Percentiles rank a stretch among this genome's conserved stretches.
Conservation (phyloP, 139 green algal species). For the Bryopsis sp. region DNA sequence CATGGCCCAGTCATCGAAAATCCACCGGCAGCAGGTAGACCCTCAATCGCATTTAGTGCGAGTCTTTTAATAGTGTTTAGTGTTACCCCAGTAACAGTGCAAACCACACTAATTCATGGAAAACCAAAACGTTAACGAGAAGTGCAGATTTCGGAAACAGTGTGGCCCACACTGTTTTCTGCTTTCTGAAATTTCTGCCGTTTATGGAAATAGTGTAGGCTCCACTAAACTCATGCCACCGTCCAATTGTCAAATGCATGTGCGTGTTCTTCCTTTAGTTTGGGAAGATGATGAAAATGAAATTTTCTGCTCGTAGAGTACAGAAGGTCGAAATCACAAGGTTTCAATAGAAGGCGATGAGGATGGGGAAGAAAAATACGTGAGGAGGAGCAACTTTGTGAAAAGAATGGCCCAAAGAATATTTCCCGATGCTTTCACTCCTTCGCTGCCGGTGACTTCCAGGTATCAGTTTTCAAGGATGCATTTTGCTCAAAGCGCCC, state of each 20-base stretch:
- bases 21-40: too few species aligned
- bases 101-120: too few species aligned
- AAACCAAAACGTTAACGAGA: too few species aligned
- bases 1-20: too few species aligned
- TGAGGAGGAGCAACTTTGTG: background rate
- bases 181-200: background rate
- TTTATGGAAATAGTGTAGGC: background rate
- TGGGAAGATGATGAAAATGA: background rate
- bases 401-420: conserved; percentile 18
- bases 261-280: background rate
- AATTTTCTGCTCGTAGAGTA: background rate
- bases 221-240: background rate
- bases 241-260: background rate
- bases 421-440: conserved; percentile 10
- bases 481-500: too few species aligned
- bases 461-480: too few species aligned
- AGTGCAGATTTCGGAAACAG: too few species aligned
- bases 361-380: conserved; percentile 18
- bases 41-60: too few species aligned
- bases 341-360: conserved; percentile 8
- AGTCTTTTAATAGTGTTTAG: too few species aligned
- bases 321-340: conserved; percentile 1
- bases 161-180: too few species aligned
- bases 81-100: too few species aligned
- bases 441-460: conserved; percentile 10